phyloP scores from a whole-genome alignment of 306 rosid genomes.

The Styphnolobium japonicum region DNA sequence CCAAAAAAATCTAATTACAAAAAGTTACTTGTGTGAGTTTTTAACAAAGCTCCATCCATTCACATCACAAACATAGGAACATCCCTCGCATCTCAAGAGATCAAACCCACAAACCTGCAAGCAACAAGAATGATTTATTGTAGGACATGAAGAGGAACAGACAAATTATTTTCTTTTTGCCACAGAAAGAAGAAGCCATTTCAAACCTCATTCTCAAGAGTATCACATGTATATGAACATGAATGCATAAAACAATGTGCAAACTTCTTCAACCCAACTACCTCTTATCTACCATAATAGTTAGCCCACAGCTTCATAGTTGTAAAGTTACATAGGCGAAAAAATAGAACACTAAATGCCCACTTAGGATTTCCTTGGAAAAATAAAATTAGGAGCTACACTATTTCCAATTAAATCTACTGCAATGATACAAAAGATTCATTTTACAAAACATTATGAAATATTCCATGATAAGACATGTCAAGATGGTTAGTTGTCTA shows the following conservation, averaged over 20 bases:
- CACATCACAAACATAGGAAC: constrained; percentile 97
- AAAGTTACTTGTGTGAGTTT: constrained; percentile 85
- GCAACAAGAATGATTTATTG: constrained; percentile 25
- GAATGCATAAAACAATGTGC: background rate
- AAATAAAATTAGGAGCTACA: background rate
- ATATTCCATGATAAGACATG: background rate
- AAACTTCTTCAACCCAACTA: background rate
- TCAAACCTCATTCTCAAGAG: background rate
- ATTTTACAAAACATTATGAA: constrained; percentile 1
- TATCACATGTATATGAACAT: background rate
- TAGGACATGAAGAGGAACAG: constrained; percentile 12
- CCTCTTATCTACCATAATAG: background rate
- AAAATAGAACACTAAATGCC: background rate
- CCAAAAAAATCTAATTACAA: constrained; percentile 16
- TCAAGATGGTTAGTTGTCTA: background rate
- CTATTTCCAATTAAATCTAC: background rate
- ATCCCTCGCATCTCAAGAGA: constrained; percentile 91
- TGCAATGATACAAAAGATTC: constrained; percentile 8
- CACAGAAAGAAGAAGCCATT: background rate
- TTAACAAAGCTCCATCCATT: constrained; percentile 99
- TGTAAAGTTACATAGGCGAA: background rate
- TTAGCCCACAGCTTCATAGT: constrained; percentile 2
- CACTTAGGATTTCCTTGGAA: background rate
- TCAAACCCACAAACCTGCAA: constrained; percentile 98
- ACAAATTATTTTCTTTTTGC: constrained; percentile 5